These are phyloP conservation scores for Pulveroboletus ravenelii DNA, from an alignment of 768 basidiomycete genomes.

Conservation along the genomic window DNA sequence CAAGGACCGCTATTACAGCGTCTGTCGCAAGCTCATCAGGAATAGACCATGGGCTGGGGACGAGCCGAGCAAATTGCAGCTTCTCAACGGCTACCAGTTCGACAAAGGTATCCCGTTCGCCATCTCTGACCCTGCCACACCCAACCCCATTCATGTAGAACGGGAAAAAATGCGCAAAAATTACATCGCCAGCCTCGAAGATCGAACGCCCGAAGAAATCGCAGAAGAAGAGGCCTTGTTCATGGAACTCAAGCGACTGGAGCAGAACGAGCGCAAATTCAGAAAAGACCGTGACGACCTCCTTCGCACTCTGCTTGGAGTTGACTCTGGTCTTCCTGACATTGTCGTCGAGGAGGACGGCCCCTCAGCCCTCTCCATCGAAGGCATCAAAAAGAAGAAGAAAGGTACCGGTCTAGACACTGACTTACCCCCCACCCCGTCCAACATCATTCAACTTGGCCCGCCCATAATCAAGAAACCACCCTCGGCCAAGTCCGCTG, in stretches of 20 bases:
- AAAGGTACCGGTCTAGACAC: slow-evolving; percentile 24
- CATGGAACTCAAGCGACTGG: slow-evolving; percentile 89
- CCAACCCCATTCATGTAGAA: slow-evolving; percentile 40
- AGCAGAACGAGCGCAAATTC: slow-evolving; percentile 86
- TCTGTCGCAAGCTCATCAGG: slow-evolving; percentile 83
- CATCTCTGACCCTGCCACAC: not conserved
- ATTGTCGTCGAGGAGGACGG: slow-evolving; percentile 61
- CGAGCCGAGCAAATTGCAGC: slow-evolving; percentile 59
- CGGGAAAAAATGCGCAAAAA: slow-evolving; percentile 85
- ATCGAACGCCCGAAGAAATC: slow-evolving; percentile 82
- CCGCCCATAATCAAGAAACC: slow-evolving; percentile 34
- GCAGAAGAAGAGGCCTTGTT: slow-evolving; percentile 94
- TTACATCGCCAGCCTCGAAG: slow-evolving; percentile 83
- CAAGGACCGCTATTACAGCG: slow-evolving; percentile 90
- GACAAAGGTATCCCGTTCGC: slow-evolving; percentile 63
- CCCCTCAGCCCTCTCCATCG: slow-evolving; percentile 41
- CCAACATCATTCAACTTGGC: slow-evolving; percentile 35
- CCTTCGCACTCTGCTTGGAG: slow-evolving; percentile 74
- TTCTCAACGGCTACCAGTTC: slow-evolving; percentile 72
- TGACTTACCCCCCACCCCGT: slow-evolving; percentile 32
- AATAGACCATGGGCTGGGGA: slow-evolving; percentile 84
- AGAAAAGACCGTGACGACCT: slow-evolving; percentile 86
- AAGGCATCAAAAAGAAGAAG: slow-evolving; percentile 56
- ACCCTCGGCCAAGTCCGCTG: slow-evolving; percentile 51
- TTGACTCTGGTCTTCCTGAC: slow-evolving; percentile 82